Evolutionary conservation across 306 rosid genomes (phyloP).

Genomic region (Comarum palustre): DNA sequence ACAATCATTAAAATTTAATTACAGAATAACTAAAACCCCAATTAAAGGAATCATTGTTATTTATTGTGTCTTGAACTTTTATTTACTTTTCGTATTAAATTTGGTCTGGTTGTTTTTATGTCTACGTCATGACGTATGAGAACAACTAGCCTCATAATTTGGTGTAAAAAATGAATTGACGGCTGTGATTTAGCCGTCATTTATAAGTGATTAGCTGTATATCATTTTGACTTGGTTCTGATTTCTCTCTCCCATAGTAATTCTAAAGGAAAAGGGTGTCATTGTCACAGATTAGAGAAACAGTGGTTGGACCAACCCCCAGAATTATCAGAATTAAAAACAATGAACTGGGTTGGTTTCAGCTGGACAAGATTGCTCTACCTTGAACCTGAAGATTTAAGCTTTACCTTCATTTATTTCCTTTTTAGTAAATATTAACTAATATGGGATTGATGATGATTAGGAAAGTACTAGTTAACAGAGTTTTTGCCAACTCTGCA

Average conservation of each 20-base stretch:
- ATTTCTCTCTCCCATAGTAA: background rate
- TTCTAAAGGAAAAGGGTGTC: background rate
- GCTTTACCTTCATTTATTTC: background rate
- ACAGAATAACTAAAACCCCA: background rate
- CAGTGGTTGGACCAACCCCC: background rate
- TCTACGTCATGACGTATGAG: background rate
- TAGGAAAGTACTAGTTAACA: background rate
- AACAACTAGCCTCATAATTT: background rate
- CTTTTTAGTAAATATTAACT: background rate
- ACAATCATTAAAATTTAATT: constrained; percentile 4
- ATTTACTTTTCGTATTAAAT: background rate
- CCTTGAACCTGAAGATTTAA: background rate
- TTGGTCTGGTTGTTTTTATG: background rate
- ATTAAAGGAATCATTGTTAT: constrained; percentile 20
- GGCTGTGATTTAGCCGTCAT: constrained; percentile 19
- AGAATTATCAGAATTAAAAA: background rate
- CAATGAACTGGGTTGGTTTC: constrained; percentile 1
- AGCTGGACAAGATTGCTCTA: background rate
- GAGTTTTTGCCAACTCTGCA: background rate
- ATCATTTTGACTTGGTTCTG: too few species aligned
- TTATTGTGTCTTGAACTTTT: constrained; percentile 11
- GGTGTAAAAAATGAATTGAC: background rate
- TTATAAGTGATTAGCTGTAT: background rate
- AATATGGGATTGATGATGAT: background rate
- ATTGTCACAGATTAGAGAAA: background rate